Evolutionary conservation across 176 grass and related monocot genomes (phyloP).

Genomic region (Pontederia crassipes): DNA sequence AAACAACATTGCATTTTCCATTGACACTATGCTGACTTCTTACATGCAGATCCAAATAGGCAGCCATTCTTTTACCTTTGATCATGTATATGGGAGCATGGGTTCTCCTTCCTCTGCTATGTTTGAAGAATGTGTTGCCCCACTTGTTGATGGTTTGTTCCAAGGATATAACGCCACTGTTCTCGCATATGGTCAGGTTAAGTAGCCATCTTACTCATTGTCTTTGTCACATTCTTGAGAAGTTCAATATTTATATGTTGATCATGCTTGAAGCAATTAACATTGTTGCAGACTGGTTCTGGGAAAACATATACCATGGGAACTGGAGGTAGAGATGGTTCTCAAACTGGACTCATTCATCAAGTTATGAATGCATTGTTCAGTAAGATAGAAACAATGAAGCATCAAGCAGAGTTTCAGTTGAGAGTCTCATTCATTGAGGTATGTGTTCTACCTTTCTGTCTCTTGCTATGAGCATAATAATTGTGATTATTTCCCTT

Average conservation of each 20-base stretch:
- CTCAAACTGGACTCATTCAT: conserved; percentile 58
- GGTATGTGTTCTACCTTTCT: conserved; percentile 24
- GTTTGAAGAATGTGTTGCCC: conserved; percentile 87
- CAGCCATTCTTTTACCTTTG: conserved; percentile 94
- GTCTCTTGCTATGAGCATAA: not conserved
- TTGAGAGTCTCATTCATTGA: conserved; percentile 88
- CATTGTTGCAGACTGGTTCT: conserved; percentile 56
- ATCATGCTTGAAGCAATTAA: not conserved
- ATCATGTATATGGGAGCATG: conserved; percentile 89
- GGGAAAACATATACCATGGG: conserved; percentile 53
- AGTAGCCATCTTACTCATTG: not conserved
- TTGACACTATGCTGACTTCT: not conserved
- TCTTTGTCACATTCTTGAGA: too few relatives aligned
- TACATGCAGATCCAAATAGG: conserved; percentile 86
- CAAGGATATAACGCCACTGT: conserved; percentile 48
- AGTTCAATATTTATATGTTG: too few relatives aligned
- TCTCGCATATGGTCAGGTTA: conserved; percentile 88
- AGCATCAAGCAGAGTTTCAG: conserved; percentile 86
- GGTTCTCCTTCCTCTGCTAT: conserved; percentile 57
- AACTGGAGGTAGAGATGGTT: conserved; percentile 71
- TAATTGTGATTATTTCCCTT: too few relatives aligned
- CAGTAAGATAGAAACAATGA: conserved; percentile 64
- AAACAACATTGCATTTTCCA: not conserved
- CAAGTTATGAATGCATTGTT: conserved; percentile 77
- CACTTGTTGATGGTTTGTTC: conserved; percentile 92